Evolutionary conservation across 495 filamentous ascomycete species (phyloP).

Genomic region (Trichocladium antarcticum): DNA sequence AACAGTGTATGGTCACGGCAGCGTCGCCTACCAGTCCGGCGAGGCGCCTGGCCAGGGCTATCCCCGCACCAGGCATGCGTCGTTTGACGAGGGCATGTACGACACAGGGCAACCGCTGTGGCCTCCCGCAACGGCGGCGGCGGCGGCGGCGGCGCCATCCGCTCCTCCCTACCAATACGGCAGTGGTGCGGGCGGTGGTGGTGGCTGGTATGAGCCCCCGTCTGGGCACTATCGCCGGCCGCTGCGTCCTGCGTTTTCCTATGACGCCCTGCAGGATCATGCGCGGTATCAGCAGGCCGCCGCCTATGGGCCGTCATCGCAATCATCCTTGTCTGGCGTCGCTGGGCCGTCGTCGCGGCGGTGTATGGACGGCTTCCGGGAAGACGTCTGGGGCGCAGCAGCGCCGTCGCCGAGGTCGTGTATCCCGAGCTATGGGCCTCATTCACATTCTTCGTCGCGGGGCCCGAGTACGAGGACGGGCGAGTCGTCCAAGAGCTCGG

Average conservation of each 20-base stretch:
- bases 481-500: too few species aligned
- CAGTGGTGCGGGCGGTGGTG: too few species aligned
- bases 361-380: neutral
- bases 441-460: too few species aligned
- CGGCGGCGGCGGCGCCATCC: neutral
- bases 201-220: neutral
- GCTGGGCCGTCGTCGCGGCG: neutral
- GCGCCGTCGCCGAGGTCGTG: neutral
- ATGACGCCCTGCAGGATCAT: conserved; percentile 5
- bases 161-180: neutral
- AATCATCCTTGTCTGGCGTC: neutral
- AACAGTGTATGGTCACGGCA: neutral
- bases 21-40: neutral
- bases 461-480: too few species aligned
- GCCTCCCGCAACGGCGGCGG: neutral
- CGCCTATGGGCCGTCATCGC: neutral
- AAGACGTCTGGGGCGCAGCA: neutral
- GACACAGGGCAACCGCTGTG: neutral
- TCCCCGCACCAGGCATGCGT: conserved; percentile 9
- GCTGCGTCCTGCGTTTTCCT: conserved; percentile 7
- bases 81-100: conserved; percentile 13
- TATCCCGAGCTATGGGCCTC: neutral
- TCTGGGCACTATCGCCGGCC: neutral
- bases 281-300: neutral
- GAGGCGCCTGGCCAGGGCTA: neutral